Base-by-base conservation (phyloP, 495 filamentous ascomycete species). In the Aspergillus diversus region DNA sequence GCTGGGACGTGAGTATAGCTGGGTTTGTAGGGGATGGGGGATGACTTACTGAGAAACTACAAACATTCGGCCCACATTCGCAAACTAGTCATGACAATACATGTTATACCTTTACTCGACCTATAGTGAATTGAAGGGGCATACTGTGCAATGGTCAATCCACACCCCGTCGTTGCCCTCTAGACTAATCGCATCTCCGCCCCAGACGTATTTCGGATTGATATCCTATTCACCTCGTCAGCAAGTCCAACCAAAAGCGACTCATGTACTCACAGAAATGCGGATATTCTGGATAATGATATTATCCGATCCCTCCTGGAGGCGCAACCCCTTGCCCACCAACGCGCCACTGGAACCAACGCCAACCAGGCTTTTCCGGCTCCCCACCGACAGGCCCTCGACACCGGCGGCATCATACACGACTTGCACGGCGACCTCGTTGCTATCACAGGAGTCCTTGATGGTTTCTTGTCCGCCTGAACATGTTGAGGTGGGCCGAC, bases 1-100 rank as follows among this genome's bases (percentile, higher is more conserved):
- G 53, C 70, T 73, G 16, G 77, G 77, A n/a, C 39, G 6, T 43
- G 5, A 12, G 3, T 8, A 43, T 43, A 4, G 39, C 12, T 7
- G 4, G 4, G 9, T 43, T 8, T 8, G 11, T 3, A 7, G 11
- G 1, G 8, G 7, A 43, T 11, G n/a, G 33, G 77, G 73, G 31
- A 78, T 74, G 53, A 78, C 73, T 67, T 80, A 77, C 61, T 82
- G 79, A 43, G 77, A 75, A 47, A 71, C 75, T 53, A 80, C 73
- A 59, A 72, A 43, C 39, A 43, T 43, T 5, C 39, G 39, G 4
- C 39, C 39, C 11, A 43, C 39, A 8, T 43, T 43, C n/a, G n/a
- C n/a, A n/a, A n/a, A n/a, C n/a, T n/a, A n/a, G n/a, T n/a, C n/a
- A n/a, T n/a, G n/a, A n/a, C n/a, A n/a, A n/a, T n/a, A n/a, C n/a